phyloP scores from a whole-genome alignment of 2,329 filamentous ascomycete genomes.

The Penicillium sp. region DNA sequence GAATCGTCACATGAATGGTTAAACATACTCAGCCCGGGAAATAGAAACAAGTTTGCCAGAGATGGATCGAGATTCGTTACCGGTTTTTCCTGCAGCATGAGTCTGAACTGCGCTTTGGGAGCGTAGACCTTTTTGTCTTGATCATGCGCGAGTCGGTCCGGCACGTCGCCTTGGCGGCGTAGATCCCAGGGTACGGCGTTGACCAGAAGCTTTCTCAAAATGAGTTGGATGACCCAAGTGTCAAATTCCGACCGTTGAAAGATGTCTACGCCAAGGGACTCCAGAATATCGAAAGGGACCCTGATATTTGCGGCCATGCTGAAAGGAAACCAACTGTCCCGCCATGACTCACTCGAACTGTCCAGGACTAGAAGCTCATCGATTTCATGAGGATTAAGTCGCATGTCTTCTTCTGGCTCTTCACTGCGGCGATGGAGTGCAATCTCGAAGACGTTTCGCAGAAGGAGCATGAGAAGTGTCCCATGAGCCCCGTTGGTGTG shows the following conservation, averaged over 20 bases:
- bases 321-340: conserved; percentile 25
- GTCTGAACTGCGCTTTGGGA: conserved; percentile 8
- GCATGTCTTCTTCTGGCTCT: conserved; percentile 11
- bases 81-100: background rate
- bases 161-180: conserved; percentile 7
- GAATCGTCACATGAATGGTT: conserved; percentile 20
- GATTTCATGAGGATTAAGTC: conserved; percentile 30
- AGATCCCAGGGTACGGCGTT: conserved; percentile 29
- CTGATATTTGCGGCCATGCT: conserved; percentile 30
- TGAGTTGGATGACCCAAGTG: conserved; percentile 33
- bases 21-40: conserved; percentile 30
- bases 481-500: conserved; percentile 28
- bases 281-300: conserved; percentile 34
- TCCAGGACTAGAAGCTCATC: conserved; percentile 30
- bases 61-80: conserved; percentile 17
- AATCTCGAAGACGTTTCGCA: conserved; percentile 33
- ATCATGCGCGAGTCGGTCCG: conserved; percentile 4
- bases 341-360: conserved; percentile 10
- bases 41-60: conserved; percentile 27
- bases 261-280: conserved; percentile 31
- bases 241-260: conserved; percentile 34
- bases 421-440: conserved; percentile 27
- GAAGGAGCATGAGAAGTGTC: conserved; percentile 30
- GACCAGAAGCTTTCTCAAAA: conserved; percentile 28
- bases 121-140: conserved; percentile 6